These are phyloP conservation scores for Chrysanthemum lavandulifolium DNA, from an alignment of 129 eudicot genomes.

Conservation along the genomic window DNA sequence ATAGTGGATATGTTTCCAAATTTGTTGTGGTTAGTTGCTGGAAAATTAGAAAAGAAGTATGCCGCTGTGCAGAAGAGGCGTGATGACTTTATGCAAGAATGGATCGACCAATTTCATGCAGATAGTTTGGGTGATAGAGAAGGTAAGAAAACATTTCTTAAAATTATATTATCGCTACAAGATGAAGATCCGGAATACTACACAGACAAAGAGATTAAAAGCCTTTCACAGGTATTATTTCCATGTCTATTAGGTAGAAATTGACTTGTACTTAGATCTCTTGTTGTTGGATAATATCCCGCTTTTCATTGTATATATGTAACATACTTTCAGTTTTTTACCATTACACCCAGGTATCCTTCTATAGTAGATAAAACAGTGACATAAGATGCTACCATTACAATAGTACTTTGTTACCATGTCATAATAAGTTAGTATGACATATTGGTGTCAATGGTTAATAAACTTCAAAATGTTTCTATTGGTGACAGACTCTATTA, in stretches of 20 bases:
- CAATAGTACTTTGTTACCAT: too few relatives aligned
- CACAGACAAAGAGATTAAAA: conserved; percentile 45
- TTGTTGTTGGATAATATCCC: background rate
- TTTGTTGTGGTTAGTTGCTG: conserved; percentile 42
- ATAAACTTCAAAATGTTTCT: background rate
- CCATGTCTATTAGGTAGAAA: background rate
- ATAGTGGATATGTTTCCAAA: conserved; percentile 44
- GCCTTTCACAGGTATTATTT: conserved; percentile 39
- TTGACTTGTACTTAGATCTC: background rate
- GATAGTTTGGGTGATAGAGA: conserved; percentile 4
- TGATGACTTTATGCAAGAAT: conserved; percentile 40
- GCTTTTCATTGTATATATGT: background rate
- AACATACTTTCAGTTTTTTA: too few relatives aligned
- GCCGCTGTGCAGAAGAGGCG: conserved; percentile 33
- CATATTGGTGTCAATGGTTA: too few relatives aligned
- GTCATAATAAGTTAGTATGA: too few relatives aligned
- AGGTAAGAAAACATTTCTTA: conserved; percentile 26
- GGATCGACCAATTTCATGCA: conserved; percentile 41
- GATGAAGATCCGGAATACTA: conserved; percentile 44
- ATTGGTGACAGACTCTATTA: conserved; percentile 26
- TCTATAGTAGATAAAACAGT: too few relatives aligned
- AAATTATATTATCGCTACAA: conserved; percentile 39
- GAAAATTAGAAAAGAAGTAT: conserved; percentile 30
- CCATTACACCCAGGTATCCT: too few relatives aligned
- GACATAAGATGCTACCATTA: too few relatives aligned